Evolutionary conservation across 2,329 filamentous ascomycete species (phyloP), one percentile per base, ranked within the genome.

Genomic region (Rutstroemia sydowiana): DNA sequence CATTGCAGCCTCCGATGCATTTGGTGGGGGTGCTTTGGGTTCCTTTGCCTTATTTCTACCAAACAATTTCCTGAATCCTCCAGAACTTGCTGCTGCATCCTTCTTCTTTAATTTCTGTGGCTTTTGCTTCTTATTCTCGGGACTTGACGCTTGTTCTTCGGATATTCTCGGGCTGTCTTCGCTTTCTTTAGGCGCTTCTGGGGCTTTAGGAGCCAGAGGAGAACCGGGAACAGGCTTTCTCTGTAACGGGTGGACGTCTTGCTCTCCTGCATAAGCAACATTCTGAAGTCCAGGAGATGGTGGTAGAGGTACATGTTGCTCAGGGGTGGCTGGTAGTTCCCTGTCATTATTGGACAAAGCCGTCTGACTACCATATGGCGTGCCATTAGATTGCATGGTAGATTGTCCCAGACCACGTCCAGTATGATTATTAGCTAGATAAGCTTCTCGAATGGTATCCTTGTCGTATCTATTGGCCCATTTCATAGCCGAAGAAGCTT

Each of bases 391-490:
- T 16, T 69, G 69, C 49, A 75, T 68, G 11, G 74, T 71, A 14
- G 75, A 71, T 37, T 72, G 69, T 1, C 72, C 74, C 18, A 72
- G 57, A 11, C 88, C 88, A 53, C 81, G 86, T 20, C 91, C 90
- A 39, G 86, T 83, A 58, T 76, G 81, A 44, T 72, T 73, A 65
- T 95, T 84, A 42, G 82, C 80, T 47, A 97, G 75, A 68, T 97
- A 97, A n/a, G 88, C 83, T 57, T 88, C 83, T 49, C 90, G 84
- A 56, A 95, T 85, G 7, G 85, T 76, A 63, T 93, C 84, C 70
- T 93, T 95, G 70, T 97, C 93, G 66, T 96, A 97, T 63, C 90
- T 90, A 68, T 78, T 92, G 30, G 92, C 89, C 93, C 93, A 98
- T 69, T 95, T 95, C 84, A 98, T 85, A 1, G 93, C 93, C 21